These are phyloP conservation scores for Phialophora tarda DNA, from an alignment of 2,329 filamentous ascomycete species.

Conservation along the genomic window DNA sequence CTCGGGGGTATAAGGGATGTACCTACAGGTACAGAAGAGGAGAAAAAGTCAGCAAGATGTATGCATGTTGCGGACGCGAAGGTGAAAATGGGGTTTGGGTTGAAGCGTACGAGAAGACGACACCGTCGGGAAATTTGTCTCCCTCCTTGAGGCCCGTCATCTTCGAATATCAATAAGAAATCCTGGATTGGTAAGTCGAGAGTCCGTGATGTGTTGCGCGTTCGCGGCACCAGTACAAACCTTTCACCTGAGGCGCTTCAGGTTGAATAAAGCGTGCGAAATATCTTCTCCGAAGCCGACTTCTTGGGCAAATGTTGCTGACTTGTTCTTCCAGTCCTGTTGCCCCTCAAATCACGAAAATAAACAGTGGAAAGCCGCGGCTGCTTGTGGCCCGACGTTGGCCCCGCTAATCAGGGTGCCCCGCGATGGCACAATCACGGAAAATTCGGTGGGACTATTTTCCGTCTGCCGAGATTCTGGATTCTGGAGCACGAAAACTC, in stretches of 20 bases:
- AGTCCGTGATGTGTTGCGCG: neutral
- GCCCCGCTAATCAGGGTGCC: neutral
- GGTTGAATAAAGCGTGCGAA: neutral
- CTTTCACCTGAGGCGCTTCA: neutral
- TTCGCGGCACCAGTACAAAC: neutral
- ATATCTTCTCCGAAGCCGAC: neutral
- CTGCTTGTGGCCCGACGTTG: neutral
- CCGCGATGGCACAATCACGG: neutral
- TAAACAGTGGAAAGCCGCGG: neutral
- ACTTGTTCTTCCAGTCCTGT: neutral
- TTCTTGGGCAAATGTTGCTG: neutral
- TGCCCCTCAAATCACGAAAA: neutral
- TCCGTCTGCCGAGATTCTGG: neutral
- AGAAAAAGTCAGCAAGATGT: conserved; percentile 25
- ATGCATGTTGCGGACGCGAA: neutral
- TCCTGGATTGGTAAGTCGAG: neutral
- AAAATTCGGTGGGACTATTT: neutral
- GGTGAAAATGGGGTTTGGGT: conserved; percentile 8
- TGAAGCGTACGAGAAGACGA: conserved; percentile 71
- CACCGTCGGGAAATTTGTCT: conserved; percentile 79
- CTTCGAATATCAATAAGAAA: neutral
- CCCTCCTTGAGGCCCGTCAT: conserved; percentile 77
- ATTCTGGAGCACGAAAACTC: neutral
- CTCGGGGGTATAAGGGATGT: conserved; percentile 77
- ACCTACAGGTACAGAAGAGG: conserved; percentile 54